Conservation (phyloP, 2,329 filamentous ascomycete genomes). For the Westerdykella sp. region DNA sequence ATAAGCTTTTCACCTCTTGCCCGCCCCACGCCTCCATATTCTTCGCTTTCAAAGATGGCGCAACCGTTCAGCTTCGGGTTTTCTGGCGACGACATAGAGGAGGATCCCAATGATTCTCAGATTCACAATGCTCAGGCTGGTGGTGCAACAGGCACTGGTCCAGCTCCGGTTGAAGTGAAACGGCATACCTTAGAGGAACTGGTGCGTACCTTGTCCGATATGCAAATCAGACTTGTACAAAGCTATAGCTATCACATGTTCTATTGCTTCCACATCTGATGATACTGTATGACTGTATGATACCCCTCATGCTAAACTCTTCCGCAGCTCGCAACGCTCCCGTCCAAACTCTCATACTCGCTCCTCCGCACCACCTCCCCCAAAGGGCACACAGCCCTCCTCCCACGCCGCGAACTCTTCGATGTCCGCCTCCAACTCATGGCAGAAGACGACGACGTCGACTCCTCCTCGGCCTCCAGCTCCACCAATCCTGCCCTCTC, state of each 20-base stretch:
- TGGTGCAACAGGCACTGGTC: slow-evolving; percentile 9
- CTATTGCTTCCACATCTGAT: background rate
- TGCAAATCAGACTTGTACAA: background rate
- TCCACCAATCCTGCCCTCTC: slow-evolving; percentile 37
- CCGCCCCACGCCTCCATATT: background rate
- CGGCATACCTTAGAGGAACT: slow-evolving; percentile 44
- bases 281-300: background rate
- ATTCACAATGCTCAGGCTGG: background rate
- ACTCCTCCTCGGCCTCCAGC: slow-evolving; percentile 30
- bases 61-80: slow-evolving; percentile 52
- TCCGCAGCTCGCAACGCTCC: slow-evolving; percentile 51
- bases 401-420: slow-evolving; percentile 73
- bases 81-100: slow-evolving; percentile 53
- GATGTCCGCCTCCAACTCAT: slow-evolving; percentile 77
- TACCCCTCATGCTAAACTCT: background rate
- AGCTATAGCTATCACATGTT: background rate
- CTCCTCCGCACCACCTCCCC: slow-evolving; percentile 57
- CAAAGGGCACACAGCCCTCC: slow-evolving; percentile 46
- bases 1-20: background rate
- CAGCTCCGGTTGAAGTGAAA: slow-evolving; percentile 32
- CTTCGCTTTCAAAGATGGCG: slow-evolving; percentile 17
- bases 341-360: slow-evolving; percentile 67
- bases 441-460: slow-evolving; percentile 54
- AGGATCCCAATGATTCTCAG: slow-evolving; percentile 36
- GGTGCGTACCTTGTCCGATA: slow-evolving; percentile 32